These are phyloP conservation scores for Backusella sp. DNA, from an alignment of 192 early-diverging fungal species.

Conservation along the genomic window DNA sequence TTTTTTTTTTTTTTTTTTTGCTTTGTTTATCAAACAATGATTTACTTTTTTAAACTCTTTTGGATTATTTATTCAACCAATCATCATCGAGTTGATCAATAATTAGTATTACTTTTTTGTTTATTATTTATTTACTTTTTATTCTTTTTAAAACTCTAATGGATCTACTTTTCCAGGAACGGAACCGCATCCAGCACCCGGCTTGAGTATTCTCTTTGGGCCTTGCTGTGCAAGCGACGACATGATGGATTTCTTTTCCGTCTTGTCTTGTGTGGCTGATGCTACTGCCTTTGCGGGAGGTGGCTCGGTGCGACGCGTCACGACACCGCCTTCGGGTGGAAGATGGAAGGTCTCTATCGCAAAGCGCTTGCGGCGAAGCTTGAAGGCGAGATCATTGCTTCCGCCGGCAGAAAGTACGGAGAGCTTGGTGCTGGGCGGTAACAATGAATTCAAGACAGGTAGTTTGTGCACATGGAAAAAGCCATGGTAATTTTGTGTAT, in stretches of 20 bases:
- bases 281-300: not conserved
- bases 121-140: not conserved
- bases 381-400: constrained; percentile 82
- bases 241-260: not conserved
- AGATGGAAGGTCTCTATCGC: constrained; percentile 89
- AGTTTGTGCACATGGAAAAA: constrained; percentile 85
- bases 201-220: constrained; percentile 13
- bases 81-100: not conserved
- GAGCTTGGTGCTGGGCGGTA: constrained; percentile 66
- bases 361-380: constrained; percentile 86
- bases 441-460: constrained; percentile 72
- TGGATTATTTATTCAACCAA: not conserved
- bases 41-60: not conserved
- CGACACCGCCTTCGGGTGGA: constrained; percentile 90
- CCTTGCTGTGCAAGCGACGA: constrained; percentile 14
- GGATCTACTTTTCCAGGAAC: constrained; percentile 42
- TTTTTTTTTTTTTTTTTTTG: not conserved
- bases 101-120: not conserved
- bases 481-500: constrained; percentile 81
- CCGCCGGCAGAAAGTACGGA: constrained; percentile 62
- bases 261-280: not conserved
- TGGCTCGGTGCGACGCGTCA: constrained; percentile 52
- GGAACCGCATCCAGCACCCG: constrained; percentile 42
- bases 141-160: constrained; percentile 43
- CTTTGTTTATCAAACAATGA: not conserved